These are phyloP conservation scores for Vaccinium macrocarpon DNA, from an alignment of 148 eudicot species.

Conservation along the genomic window DNA sequence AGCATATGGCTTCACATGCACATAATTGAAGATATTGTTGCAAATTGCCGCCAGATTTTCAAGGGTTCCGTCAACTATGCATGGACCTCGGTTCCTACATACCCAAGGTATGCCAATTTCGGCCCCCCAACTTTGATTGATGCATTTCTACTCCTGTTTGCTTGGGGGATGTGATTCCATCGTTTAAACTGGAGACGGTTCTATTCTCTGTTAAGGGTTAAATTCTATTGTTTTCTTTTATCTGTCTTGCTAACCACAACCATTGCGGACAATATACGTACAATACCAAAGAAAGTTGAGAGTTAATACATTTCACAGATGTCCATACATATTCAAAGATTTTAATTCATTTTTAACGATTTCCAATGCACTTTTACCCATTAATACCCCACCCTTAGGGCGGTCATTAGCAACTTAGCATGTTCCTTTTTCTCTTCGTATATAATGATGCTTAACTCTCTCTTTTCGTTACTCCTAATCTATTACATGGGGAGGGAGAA, in stretches of 20 bases:
- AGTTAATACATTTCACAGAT: not conserved
- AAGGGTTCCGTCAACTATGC: constrained; percentile 97
- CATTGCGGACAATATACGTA: not conserved
- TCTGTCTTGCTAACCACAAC: not conserved
- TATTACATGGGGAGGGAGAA: too few species aligned
- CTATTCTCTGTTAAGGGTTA: not conserved
- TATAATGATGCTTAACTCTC: too few species aligned
- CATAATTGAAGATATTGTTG: constrained; percentile 89
- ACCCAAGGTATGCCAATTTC: constrained; percentile 59
- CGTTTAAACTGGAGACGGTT: not conserved
- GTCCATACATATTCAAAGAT: not conserved
- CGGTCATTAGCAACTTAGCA: not conserved
- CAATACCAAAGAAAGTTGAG: not conserved
- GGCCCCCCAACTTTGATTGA: not conserved
- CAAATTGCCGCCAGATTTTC: constrained; percentile 79
- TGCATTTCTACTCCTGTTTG: not conserved
- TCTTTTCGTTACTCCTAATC: too few species aligned
- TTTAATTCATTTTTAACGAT: not conserved
- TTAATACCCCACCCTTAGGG: not conserved
- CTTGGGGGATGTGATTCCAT: not conserved
- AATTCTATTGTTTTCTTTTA: not conserved
- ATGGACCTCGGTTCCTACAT: constrained; percentile 98
- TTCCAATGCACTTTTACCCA: not conserved
- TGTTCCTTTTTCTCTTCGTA: not conserved
- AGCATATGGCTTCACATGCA: constrained; percentile 99